Evolutionary conservation across 352 stramenopile species (phyloP), one percentile per base, ranked within the genome.

Genomic region (Pythium dissotocum): DNA sequence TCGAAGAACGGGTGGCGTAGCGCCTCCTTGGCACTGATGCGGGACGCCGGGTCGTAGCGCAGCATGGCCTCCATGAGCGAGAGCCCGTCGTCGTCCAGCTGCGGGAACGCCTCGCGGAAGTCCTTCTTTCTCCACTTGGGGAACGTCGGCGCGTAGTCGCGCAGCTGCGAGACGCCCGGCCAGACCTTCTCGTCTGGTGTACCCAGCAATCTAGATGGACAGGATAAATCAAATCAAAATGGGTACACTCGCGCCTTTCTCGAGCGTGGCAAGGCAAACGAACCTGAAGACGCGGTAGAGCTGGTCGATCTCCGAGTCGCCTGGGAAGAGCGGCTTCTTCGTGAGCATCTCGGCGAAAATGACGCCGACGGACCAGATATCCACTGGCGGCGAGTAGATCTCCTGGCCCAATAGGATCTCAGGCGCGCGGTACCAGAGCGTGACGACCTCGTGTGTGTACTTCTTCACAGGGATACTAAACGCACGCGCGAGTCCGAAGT

Each of bases 401-500:
- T 93, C 82, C 46, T 99, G 79, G 8, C 97, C 97, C 0, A 99
- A 85, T 40, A 99, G 75, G 67, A 99, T 99, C 82, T 99, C 98
- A 0, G 98, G 98, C 26, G 97, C 93, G 13, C 98, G 92, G 77
- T 99, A 99, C 98, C 98, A 99, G 9, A 99, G 86, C 49, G 98
- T 99, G 7, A 99, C 97, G 36, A 99, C 87, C 73, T 99, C 98
- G 70, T 99, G 97, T 24, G 97, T 99, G 69, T 99, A 95, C 51
- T 97, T 97, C 33, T 98, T 95, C 51, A 99, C 97, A 0, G 98
- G 98, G 40, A 98, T 89, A 73, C 95, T 98, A 72, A 99, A 99
- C 7, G 96, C 97, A 21, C 98, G 80, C 16, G 97, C 98, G 9
- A 99, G 81, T 9, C 97, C 98, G 76, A 99, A 99, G 77, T 99